Percentiles rank a stretch among this genome's conserved stretches.
Conservation (phyloP, 2,329 filamentous ascomycete genomes). For the Ilyonectria sp. region DNA sequence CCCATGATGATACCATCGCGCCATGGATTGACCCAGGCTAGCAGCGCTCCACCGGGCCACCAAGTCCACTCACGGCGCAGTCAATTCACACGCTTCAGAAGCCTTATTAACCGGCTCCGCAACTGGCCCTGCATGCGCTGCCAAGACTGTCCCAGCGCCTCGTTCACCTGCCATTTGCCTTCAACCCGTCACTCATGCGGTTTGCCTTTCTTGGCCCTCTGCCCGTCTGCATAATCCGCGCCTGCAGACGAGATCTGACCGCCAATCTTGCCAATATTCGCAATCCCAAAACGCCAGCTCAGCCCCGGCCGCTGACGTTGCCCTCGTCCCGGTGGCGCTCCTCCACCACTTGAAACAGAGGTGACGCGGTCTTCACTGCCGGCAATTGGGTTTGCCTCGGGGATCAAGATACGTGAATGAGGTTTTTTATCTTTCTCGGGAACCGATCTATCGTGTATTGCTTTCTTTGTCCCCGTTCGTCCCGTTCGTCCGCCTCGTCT, state of each 20-base stretch:
- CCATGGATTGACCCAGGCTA: not conserved
- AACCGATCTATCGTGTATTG: constrained; percentile 12
- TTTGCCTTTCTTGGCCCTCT: not conserved
- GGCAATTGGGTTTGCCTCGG: constrained; percentile 19
- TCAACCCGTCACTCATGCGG: not conserved
- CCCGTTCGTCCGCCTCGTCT: constrained; percentile 6
- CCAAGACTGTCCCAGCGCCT: not conserved
- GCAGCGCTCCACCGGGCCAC: not conserved
- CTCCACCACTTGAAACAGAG: constrained; percentile 11
- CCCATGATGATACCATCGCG: not conserved
- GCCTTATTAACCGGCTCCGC: not conserved
- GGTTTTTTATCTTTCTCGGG: constrained; percentile 3
- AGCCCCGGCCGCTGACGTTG: constrained; percentile 39
- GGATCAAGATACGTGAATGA: constrained; percentile 1
- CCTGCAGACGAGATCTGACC: not conserved
- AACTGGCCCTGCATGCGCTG: not conserved
- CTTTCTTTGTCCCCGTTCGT: constrained; percentile 1
- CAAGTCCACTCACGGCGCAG: not conserved
- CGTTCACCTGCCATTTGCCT: not conserved
- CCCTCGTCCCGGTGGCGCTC: constrained; percentile 15
- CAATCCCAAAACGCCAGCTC: constrained; percentile 26
- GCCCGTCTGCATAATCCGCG: not conserved
- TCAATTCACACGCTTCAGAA: not conserved
- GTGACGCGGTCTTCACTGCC: constrained; percentile 20
- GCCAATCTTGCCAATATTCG: not conserved